Base-by-base conservation (phyloP, 2,329 filamentous ascomycete species). In the Dryadomyces quercivorus region DNA sequence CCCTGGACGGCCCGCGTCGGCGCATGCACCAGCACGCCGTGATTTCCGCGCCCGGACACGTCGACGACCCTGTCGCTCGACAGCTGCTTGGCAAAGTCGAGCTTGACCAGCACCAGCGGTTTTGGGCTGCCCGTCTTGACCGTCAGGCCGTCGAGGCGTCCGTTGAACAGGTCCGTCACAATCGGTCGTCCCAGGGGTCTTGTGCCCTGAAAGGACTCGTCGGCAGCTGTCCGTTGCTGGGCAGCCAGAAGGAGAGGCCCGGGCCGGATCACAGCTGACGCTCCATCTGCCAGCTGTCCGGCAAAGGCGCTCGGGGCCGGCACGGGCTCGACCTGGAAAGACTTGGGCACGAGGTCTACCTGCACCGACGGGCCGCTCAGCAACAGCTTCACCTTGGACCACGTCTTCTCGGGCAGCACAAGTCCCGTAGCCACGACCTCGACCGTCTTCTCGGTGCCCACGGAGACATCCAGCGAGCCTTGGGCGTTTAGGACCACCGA, bases 91-190 rank as follows among this genome's bases (percentile, higher is more conserved):
- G 51, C 44, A 46, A 56, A 56, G 46, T 56, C 54, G n/a, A 45
- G 50, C 31, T 56, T 43, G 20, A 34, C 50, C 21, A 56, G 54
- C 5, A 26, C 38, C 2, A 47, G 18, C 8, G 18, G 15, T 9
- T 15, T 18, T 12, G 18, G 21, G 12, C 18, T 20, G 20, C 8
- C 18, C 2, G 45, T 45, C 12, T 50, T 50, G 10, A 56, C n/a
- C 6, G 38, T 4, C 22, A 42, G 38, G 36, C 50, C 15, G 45
- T 56, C 54, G 22, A 56, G 13, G 20, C 54, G 54, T 7, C 54
- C 54, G 21, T 56, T 56, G 54, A 56, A 56, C 20, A 56, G 50
- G 46, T 56, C 26, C 13, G 34, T 51, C 7, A 26, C 22, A 3
- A 9, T n/a, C 4, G 42, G 40, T 10, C 38, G 16, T 8, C 26